Base-by-base conservation (phyloP, 192 early-diverging fungal species). In the Helicostylum pulchrum region DNA sequence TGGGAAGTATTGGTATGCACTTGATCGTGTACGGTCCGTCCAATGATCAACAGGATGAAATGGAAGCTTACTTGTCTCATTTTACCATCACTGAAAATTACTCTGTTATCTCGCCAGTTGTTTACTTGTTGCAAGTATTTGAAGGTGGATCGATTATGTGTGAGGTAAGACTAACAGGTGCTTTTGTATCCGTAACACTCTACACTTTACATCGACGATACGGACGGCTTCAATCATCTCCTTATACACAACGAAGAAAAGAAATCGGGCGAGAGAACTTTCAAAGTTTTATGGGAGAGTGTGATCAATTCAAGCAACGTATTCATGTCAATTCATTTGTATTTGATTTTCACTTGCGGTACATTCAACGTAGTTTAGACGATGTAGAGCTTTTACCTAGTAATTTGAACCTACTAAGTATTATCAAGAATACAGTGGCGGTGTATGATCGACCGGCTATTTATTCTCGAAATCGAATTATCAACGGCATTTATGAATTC, bases 281-380 rank as follows among this genome's bases (percentile, higher is more conserved):
- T 44, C 68, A 75, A 23, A 23, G 65, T 15, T 84, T 84, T 49
- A 84, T 78, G 1, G 79, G 84, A 53, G 83, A 86, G 66, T 86
- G 85, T 57, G 78, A 71, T 31, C 61, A 65, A 23, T 81, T 86
- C 53, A 86, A 84, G 61, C 77, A 84, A 51, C 53, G 72, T 4
- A 81, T 84, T 30, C 85, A 84, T 46, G 79, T 84, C 51, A 83
- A 84, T 52, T 84, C 83, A 7, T 86, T 86, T 70, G 79, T 84
- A 9, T 83, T 81, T 58, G 85, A 86, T 54, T 86, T 84, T 53
- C 79, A 81, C 42, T 61, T 86, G 8, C 74, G 79, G 48, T 81
- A 80, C 54, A 74, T 83, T 15, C 75, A 78, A 30, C 62, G 72
- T 11, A 77, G 77, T 14, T 62, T 83, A 34, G 72, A 77, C 57